Percentiles rank a stretch among this genome's conserved stretches.
These are phyloP conservation scores for Aspergillus fumigatiaffinis DNA, from an alignment of 2,329 filamentous ascomycete species.

Conservation along the genomic window DNA sequence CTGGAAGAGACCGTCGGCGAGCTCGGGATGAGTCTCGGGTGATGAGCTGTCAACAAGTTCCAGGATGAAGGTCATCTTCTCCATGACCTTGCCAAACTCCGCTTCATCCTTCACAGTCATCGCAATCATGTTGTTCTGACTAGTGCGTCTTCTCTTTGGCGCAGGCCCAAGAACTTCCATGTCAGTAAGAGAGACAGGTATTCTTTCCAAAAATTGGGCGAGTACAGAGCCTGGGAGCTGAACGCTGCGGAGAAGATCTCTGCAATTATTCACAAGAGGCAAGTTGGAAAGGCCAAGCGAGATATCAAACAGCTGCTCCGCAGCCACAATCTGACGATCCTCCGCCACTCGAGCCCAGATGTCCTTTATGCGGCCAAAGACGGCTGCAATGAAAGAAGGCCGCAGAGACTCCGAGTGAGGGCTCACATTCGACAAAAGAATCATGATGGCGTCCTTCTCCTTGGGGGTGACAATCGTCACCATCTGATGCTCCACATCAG, in stretches of 20 bases:
- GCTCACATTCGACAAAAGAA: conserved; percentile 50
- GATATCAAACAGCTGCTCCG: conserved; percentile 41
- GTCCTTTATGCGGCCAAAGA: conserved; percentile 65
- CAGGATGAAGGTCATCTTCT: conserved; percentile 78
- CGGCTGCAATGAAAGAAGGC: conserved; percentile 57
- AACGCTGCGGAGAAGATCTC: conserved; percentile 69
- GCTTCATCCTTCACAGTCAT: conserved; percentile 59
- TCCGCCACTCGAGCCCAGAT: conserved; percentile 59
- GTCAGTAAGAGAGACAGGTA: conserved; percentile 66
- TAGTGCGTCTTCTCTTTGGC: conserved; percentile 75
- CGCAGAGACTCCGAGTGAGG: conserved; percentile 43
- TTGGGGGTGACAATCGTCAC: conserved; percentile 52
- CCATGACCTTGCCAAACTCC: conserved; percentile 64
- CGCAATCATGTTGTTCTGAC: conserved; percentile 64
- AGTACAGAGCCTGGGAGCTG: conserved; percentile 71
- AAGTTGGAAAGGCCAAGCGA: conserved; percentile 29
- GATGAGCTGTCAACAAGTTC: conserved; percentile 81
- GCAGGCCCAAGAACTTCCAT: conserved; percentile 68
- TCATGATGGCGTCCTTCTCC: conserved; percentile 55
- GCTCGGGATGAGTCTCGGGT: conserved; percentile 67
- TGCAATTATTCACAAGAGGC: conserved; percentile 33
- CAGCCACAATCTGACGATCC: conserved; percentile 33
- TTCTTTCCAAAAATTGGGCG: conserved; percentile 65
- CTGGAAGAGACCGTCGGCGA: conserved; percentile 77
- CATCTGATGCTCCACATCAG: conserved; percentile 51